A percentile compares a stretch with the other conserved stretches of the same genome.
phyloP scores from a whole-genome alignment of 164 flowering plant species.

The Aristolochia contorta region DNA sequence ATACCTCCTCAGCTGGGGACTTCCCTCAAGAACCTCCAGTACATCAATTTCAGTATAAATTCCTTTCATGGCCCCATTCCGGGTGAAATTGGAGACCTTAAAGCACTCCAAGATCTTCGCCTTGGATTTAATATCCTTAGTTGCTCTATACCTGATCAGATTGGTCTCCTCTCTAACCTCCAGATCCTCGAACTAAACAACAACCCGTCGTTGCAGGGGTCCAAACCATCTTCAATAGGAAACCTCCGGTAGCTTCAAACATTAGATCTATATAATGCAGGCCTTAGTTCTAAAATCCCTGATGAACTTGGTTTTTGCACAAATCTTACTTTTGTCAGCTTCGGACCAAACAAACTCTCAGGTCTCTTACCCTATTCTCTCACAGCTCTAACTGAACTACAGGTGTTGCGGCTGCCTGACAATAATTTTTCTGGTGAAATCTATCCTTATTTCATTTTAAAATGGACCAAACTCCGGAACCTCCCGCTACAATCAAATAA shows the following conservation, averaged over 20 bases:
- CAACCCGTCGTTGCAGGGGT: constrained; percentile 11
- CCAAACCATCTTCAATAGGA: too few relatives aligned
- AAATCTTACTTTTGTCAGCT: constrained; percentile 12
- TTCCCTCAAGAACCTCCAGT: too few relatives aligned
- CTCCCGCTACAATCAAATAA: constrained; percentile 16
- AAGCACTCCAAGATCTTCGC: too few relatives aligned
- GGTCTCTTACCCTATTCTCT: constrained; percentile 20
- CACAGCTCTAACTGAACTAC: constrained; percentile 9
- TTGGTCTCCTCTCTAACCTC: constrained; percentile 18
- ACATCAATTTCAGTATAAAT: too few relatives aligned
- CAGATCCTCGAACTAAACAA: constrained; percentile 12
- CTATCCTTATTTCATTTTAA: constrained; percentile 14
- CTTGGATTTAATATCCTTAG: too few relatives aligned
- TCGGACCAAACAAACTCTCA: constrained; percentile 10
- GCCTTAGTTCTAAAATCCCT: constrained; percentile 20
- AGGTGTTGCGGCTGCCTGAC: constrained; percentile 12
- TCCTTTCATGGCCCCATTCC: too few relatives aligned
- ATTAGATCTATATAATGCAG: constrained; percentile 6
- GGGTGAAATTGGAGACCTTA: too few relatives aligned
- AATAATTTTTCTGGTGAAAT: constrained; percentile 20
- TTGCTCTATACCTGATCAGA: constrained; percentile 13
- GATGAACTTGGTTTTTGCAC: constrained; percentile 20
- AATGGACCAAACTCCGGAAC: constrained; percentile 20
- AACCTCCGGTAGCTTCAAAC: constrained; percentile 15
- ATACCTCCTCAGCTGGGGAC: constrained; percentile 14